phyloP scores from a whole-genome alignment of 1,284 basidiomycete genomes.

The Uromyces viciae-fabae region DNA sequence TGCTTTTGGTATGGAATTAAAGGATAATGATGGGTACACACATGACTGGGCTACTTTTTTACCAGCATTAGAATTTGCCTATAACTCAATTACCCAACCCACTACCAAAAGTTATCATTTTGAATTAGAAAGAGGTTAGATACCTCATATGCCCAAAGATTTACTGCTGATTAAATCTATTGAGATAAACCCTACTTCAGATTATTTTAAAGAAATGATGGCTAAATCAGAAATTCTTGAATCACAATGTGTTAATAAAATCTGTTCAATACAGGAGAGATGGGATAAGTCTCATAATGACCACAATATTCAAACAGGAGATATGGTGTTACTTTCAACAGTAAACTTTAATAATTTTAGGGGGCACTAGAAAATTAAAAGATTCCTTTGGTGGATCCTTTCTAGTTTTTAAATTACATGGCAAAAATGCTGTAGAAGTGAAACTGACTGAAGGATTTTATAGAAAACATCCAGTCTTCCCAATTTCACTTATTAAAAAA shows the following conservation, averaged over 20 bases:
- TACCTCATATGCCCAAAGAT: neutral
- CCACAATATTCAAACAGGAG: neutral
- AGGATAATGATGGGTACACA: neutral
- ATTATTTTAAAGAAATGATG: neutral
- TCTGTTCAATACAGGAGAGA: neutral
- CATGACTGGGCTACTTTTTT: constrained; percentile 18
- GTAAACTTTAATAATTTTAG: neutral
- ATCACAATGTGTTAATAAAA: neutral
- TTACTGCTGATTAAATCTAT: neutral
- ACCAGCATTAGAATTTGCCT: constrained; percentile 3
- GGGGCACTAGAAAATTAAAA: neutral
- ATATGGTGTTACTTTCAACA: neutral
- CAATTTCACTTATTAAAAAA: neutral
- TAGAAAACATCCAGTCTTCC: neutral
- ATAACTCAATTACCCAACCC: constrained; percentile 4
- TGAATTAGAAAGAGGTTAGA: neutral
- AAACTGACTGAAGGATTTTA: neutral
- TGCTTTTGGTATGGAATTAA: neutral
- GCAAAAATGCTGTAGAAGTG: neutral
- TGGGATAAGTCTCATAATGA: constrained; percentile 3
- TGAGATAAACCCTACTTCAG: neutral
- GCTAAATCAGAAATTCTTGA: neutral
- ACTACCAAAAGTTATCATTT: neutral
- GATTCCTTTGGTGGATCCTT: neutral
- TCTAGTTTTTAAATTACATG: neutral